Evolutionary conservation across 306 rosid genomes (phyloP).

Genomic region (Argentina anserina): DNA sequence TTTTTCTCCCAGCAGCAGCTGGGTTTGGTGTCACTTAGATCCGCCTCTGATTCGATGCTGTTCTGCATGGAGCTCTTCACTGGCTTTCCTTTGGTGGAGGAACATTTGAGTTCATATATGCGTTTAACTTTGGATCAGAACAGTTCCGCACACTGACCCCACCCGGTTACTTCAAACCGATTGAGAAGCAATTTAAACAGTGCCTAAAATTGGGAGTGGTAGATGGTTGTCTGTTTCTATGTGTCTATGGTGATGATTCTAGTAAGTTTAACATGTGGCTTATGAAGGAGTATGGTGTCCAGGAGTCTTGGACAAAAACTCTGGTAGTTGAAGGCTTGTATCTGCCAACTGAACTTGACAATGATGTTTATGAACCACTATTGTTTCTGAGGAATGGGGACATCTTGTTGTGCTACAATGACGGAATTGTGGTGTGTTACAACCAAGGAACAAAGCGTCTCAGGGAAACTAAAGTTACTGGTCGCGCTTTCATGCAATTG

Average conservation of each 20-base stretch:
- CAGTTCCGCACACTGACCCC: background rate
- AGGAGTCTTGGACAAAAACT: conserved; percentile 19
- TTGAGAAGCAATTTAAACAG: background rate
- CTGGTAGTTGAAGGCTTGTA: conserved; percentile 9
- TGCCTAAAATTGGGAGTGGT: conserved; percentile 13
- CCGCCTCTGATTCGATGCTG: conserved; percentile 21
- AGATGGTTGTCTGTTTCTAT: conserved; percentile 8
- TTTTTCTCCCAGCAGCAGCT: no score
- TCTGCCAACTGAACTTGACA: background rate
- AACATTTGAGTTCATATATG: background rate
- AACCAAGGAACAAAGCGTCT: background rate
- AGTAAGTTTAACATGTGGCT: conserved; percentile 12
- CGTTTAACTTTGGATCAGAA: conserved; percentile 13
- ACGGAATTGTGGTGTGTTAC: background rate
- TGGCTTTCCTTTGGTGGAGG: background rate
- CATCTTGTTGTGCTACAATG: conserved; percentile 9
- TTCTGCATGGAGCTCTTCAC: conserved; percentile 12
- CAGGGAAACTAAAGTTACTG: conserved; percentile 8
- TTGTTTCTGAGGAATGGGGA: conserved; percentile 21
- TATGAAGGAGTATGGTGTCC: conserved; percentile 24
- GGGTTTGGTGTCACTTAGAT: no score
- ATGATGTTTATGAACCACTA: conserved; percentile 11
- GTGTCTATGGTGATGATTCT: conserved; percentile 5
- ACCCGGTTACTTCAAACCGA: conserved; percentile 1
- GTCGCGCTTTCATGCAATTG: background rate